Conservation (phyloP, 2,329 filamentous ascomycete genomes). For the Leptodontidium sp. region DNA sequence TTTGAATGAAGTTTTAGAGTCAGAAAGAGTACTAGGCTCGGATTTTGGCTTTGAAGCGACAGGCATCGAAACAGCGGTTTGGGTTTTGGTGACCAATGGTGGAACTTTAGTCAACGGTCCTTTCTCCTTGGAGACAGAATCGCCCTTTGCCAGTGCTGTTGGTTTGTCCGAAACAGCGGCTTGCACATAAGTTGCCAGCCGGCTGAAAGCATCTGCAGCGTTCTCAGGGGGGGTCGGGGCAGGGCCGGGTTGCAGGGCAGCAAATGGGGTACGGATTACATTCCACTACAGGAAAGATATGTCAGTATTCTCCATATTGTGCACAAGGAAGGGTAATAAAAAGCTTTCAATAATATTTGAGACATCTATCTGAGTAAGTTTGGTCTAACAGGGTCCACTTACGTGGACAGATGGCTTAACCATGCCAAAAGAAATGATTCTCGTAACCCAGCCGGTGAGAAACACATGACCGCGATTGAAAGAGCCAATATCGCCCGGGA, state of each 20-base stretch:
- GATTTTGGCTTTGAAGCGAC: background rate
- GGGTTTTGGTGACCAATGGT: background rate
- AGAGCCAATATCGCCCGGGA: background rate
- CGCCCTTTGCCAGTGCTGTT: background rate
- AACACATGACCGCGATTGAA: conserved; percentile 21
- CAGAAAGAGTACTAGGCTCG: background rate
- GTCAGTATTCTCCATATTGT: background rate
- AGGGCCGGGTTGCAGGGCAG: background rate
- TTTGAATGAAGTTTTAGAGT: background rate
- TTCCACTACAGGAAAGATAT: background rate
- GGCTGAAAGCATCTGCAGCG: background rate
- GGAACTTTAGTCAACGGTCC: background rate
- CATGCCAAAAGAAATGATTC: conserved; percentile 23
- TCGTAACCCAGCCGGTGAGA: conserved; percentile 21
- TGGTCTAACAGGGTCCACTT: background rate
- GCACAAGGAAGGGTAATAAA: too few relatives aligned
- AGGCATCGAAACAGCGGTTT: background rate
- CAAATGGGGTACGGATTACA: background rate
- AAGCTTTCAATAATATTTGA: background rate
- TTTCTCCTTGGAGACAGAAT: background rate
- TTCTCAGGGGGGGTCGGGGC: background rate
- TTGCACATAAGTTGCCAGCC: background rate
- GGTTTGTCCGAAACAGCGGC: background rate
- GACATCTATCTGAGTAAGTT: background rate
- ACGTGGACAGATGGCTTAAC: conserved; percentile 14